Evolutionary conservation across 2,329 filamentous ascomycete species (phyloP).

Genomic region (Hypoxylon sp.): DNA sequence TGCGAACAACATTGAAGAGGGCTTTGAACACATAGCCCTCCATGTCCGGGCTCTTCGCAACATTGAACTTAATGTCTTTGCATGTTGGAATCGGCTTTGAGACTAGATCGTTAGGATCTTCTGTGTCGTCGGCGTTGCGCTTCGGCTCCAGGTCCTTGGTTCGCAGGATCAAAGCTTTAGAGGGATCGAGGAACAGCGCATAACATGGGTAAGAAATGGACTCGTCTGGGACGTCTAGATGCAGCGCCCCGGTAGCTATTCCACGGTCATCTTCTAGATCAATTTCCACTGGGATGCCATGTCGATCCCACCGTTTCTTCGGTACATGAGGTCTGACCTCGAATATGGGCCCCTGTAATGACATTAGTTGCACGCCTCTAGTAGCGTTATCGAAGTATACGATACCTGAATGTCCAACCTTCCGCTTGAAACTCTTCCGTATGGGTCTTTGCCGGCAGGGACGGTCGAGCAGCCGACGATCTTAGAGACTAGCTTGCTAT

Average conservation of each 20-base stretch:
- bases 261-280: slow-evolving; percentile 35
- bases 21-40: slow-evolving; percentile 24
- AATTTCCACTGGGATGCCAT: slow-evolving; percentile 33
- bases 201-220: slow-evolving; percentile 30
- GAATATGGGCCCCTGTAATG: slow-evolving; percentile 27
- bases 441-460: slow-evolving; percentile 23
- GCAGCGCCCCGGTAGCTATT: slow-evolving; percentile 27
- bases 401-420: slow-evolving; percentile 31
- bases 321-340: slow-evolving; percentile 25
- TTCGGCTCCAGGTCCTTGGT: slow-evolving; percentile 24
- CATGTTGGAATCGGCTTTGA: slow-evolving; percentile 17
- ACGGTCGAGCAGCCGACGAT: slow-evolving; percentile 23
- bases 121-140: slow-evolving; percentile 11
- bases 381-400: slow-evolving; percentile 24
- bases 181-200: slow-evolving; percentile 32
- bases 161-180: slow-evolving; percentile 33
- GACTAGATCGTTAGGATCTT: background rate
- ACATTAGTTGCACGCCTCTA: slow-evolving; percentile 11
- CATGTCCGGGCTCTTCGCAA: slow-evolving; percentile 9
- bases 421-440: slow-evolving; percentile 26
- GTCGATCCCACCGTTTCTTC: slow-evolving; percentile 34
- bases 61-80: slow-evolving; percentile 21
- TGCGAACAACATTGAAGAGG: slow-evolving; percentile 22
- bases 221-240: slow-evolving; percentile 30
- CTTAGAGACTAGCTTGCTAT: slow-evolving; percentile 17